phyloP scores from a whole-genome alignment of 768 basidiomycete species.

The Lepiota venenata region DNA sequence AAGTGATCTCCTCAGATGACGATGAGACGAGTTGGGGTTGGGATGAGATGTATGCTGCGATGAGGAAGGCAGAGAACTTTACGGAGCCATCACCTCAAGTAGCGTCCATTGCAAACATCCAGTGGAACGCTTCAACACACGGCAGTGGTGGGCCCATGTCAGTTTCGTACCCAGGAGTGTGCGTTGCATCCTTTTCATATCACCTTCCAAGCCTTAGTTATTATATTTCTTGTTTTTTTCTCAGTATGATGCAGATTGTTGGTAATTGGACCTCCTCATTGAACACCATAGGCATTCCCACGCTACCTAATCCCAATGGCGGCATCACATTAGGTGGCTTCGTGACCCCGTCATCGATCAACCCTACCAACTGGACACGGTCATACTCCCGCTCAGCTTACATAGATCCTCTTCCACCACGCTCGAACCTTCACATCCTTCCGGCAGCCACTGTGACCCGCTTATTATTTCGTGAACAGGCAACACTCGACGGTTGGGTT shows the following conservation, averaged over 20 bases:
- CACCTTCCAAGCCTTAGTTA: background rate
- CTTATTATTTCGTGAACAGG: conserved; percentile 40
- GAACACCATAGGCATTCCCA: conserved; percentile 38
- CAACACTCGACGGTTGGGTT: conserved; percentile 30
- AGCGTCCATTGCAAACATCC: conserved; percentile 36
- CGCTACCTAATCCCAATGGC: conserved; percentile 38
- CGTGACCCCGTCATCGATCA: conserved; percentile 57
- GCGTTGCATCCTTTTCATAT: conserved; percentile 17
- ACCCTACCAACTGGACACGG: conserved; percentile 60
- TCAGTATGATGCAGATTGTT: conserved; percentile 44
- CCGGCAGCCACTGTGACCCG: conserved; percentile 52
- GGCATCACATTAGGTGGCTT: conserved; percentile 49
- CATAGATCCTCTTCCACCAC: conserved; percentile 56
- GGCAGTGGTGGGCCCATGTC: conserved; percentile 48
- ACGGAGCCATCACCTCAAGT: conserved; percentile 40
- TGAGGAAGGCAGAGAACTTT: conserved; percentile 56
- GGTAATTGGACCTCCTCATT: conserved; percentile 56
- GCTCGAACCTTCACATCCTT: conserved; percentile 56
- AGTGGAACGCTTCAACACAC: conserved; percentile 38
- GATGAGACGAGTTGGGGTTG: conserved; percentile 39
- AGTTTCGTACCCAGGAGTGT: conserved; percentile 44
- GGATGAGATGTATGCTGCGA: conserved; percentile 39
- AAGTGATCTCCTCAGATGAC: conserved; percentile 31
- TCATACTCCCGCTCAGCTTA: conserved; percentile 65
- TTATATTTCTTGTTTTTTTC: background rate